Evolutionary conservation across 2,329 filamentous ascomycete genomes (phyloP).

Genomic region (Xylaria sp.): DNA sequence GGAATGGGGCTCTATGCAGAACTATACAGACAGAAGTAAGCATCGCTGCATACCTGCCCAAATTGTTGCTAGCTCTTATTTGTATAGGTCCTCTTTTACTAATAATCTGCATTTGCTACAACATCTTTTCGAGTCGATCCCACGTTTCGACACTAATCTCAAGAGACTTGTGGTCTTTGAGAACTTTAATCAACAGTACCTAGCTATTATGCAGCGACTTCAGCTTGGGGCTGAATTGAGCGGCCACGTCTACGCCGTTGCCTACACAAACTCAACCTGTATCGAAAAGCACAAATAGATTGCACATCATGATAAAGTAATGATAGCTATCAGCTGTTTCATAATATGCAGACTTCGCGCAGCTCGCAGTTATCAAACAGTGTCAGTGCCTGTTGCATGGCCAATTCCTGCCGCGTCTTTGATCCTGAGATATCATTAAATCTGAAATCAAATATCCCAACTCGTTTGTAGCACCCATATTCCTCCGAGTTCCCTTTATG

Average conservation of each 20-base stretch:
- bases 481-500: neutral
- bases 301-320: neutral
- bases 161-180: conserved; percentile 43
- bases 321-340: neutral
- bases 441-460: conserved; percentile 35
- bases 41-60: conserved; percentile 5
- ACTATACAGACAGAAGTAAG: conserved; percentile 20
- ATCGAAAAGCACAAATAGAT: neutral
- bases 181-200: conserved; percentile 49
- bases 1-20: conserved; percentile 39
- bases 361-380: conserved; percentile 7
- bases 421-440: neutral
- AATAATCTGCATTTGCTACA: conserved; percentile 7
- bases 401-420: neutral
- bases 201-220: conserved; percentile 31
- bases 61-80: conserved; percentile 11
- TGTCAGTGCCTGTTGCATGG: conserved; percentile 3
- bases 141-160: conserved; percentile 16
- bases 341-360: neutral
- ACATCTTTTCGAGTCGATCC: neutral
- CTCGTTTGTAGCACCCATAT: conserved; percentile 20
- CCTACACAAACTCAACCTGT: neutral
- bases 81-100: conserved; percentile 15
- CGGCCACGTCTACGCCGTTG: neutral
- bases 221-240: conserved; percentile 10